Base-by-base conservation (phyloP, 805 yeast genomes). In the Cyberlindnera amylophila region DNA sequence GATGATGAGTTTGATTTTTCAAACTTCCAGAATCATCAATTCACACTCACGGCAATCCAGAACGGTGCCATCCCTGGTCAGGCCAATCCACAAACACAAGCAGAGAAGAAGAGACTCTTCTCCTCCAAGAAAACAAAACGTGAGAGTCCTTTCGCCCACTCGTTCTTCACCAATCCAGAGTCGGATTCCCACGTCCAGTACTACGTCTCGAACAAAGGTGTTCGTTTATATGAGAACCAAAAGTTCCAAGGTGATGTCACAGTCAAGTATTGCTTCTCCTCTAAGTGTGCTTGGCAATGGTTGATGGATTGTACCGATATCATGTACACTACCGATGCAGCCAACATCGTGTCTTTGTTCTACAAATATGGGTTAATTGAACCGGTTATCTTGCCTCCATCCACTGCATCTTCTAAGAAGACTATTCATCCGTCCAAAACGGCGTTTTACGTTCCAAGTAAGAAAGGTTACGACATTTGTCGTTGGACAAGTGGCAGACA, bases 201-300 rank as follows among this genome's bases (percentile, higher is more conserved):
- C 58, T 89, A 82, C 57, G 80, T 77, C 5, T 76, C 90, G 0
- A 53, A 65, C 18, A 65, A 62, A 10, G 96, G 96, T 1, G 70
- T 86, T 3, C 64, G 96, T 15, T 53, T 86, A 4, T 77, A 76
- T 50, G 58, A 67, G 33, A 57, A 73, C 35, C 70, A 69, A 43
- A 51, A 53, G 6, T 70, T 73, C 45, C 24, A 39, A 13, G 62
- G 61, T 10, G 42, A 55, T 1, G 44, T 53, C 1, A 47, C 24
- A 2, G 55, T 72, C 2, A 64, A 69, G n/a, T 72, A 70, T 51
- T 73, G 79, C 41, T 71, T 86, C 47, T 73, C 85, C 2, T 95
- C 96, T 0, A 84, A 84, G 52, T 83, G 93, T 0, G 66, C 83
- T 0, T 74, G 81, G 62, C 96, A 89, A 55, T 91, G 96, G 96